Conservation (phyloP, 257 asterid genomes). For the Solanum piurae region DNA sequence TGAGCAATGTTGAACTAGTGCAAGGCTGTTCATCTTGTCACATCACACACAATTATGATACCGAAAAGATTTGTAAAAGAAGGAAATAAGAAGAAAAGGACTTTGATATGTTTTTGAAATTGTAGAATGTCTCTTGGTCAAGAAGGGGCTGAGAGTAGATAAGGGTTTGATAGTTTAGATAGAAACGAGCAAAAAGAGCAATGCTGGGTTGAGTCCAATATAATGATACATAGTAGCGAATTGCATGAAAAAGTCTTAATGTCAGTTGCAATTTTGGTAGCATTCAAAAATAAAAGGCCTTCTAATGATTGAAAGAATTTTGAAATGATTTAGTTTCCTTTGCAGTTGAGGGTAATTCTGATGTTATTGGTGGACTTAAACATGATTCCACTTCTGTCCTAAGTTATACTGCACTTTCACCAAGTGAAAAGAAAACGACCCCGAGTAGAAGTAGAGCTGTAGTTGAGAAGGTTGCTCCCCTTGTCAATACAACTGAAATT, state of each 20-base stretch:
- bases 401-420: slow-evolving; percentile 21
- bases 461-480: slow-evolving; percentile 15
- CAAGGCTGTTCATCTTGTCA: background rate
- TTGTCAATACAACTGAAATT: slow-evolving; percentile 1
- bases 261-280: background rate
- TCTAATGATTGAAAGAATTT: background rate
- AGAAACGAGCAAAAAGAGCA: background rate
- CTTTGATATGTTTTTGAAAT: background rate
- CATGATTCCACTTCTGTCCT: slow-evolving; percentile 14
- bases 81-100: background rate
- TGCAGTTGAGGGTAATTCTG: slow-evolving; percentile 37
- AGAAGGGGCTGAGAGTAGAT: background rate
- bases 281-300: background rate
- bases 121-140: background rate
- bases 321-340: slow-evolving; percentile 2
- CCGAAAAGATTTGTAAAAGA: background rate
- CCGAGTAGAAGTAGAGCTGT: slow-evolving; percentile 7
- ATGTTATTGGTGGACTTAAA: slow-evolving; percentile 22
- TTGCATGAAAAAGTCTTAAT: background rate
- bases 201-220: background rate
- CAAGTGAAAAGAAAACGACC: slow-evolving; percentile 17
- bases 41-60: background rate
- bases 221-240: background rate
- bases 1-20: background rate
- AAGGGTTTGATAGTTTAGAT: background rate